A percentile compares a stretch with the other conserved stretches of the same genome.
phyloP scores from a whole-genome alignment of 108 stramenopile species.

The Skeletonema costatum region DNA sequence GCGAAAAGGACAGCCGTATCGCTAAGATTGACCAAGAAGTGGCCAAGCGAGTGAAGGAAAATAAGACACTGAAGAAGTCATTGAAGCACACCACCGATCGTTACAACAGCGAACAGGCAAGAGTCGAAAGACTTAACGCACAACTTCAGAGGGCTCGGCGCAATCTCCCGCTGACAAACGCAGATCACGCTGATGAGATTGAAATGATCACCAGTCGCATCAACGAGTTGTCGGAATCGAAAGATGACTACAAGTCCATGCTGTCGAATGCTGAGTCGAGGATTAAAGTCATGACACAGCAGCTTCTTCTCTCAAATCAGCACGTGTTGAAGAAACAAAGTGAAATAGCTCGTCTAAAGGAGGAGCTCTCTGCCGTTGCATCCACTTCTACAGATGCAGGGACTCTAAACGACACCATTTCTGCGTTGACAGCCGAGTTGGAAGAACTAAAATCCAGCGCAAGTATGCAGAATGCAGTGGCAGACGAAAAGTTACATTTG shows the following conservation, averaged over 20 bases:
- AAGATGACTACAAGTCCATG: constrained; percentile 18
- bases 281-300: constrained; percentile 21
- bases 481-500: constrained; percentile 27
- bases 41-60: constrained; percentile 15
- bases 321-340: constrained; percentile 24
- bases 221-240: constrained; percentile 10
- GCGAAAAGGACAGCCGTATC: constrained; percentile 27
- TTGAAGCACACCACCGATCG: constrained; percentile 10
- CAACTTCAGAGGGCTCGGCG: constrained; percentile 1
- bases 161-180: constrained; percentile 5
- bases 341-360: constrained; percentile 21
- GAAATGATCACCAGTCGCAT: constrained; percentile 8
- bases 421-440: constrained; percentile 1
- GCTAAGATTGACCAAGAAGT: constrained; percentile 30
- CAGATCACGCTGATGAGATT: background rate
- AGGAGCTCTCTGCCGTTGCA: constrained; percentile 13
- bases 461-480: constrained; percentile 25
- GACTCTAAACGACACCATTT: background rate
- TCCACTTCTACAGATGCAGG: background rate
- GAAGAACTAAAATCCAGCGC: constrained; percentile 15
- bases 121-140: constrained; percentile 20
- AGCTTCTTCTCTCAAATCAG: constrained; percentile 30
- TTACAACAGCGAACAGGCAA: constrained; percentile 17
- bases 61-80: constrained; percentile 4
- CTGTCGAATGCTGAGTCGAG: constrained; percentile 12